Evolutionary conservation across 805 yeast species (phyloP), one percentile per base, ranked within the genome.

Genomic region (Cyberlindnera nakhonratchasimensis): DNA sequence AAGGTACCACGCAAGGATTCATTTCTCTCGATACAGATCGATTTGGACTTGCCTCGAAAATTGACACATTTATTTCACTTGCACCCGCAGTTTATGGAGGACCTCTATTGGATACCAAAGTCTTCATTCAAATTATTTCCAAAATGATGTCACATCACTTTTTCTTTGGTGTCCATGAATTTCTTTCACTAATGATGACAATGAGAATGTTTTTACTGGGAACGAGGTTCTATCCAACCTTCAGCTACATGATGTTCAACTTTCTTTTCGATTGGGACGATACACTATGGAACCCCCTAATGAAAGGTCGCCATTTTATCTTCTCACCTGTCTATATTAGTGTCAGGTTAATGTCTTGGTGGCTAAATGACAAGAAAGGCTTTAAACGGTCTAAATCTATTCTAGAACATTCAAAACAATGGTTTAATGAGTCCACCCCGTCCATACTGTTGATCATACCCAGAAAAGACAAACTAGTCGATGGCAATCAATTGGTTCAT

Each of bases 1-100:
- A 93, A 64, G 98, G 98, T 1, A 89, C 96, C 2, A 79, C 96
- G 0, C 96, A 90, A 61, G 72, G 84, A 1, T 83, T 88, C 42
- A 65, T 85, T 54, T 77, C 88, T 36, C 66, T 93, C 26, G 73
- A 83, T 14, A 65, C 68, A 39, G 74, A 72, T 18, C 61, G 58
- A 23, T 69, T 75, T 39, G 61, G 63, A 13, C 51, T 77, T 29
- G 77, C 79, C 35, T 63, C 67, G 4, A 80, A 79, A 47, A 61
- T 91, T 16, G 81, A 80, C 41, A 72, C 75, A 40, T 86, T 87
- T 55, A 69, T 86, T 22, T 86, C 91, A 0, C 64, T 91, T 40
- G 86, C 97, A 0, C 98, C 99, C 0, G 98, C 98, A 0, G 81
- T 89, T 2, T 93, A 78, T 58, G 95, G 95, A 0, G 98, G 98